A percentile compares a stretch with the other conserved stretches of the same genome.
These are phyloP conservation scores for Backusella mclennaniae DNA, from an alignment of 192 early-diverging fungal species.

Conservation along the genomic window DNA sequence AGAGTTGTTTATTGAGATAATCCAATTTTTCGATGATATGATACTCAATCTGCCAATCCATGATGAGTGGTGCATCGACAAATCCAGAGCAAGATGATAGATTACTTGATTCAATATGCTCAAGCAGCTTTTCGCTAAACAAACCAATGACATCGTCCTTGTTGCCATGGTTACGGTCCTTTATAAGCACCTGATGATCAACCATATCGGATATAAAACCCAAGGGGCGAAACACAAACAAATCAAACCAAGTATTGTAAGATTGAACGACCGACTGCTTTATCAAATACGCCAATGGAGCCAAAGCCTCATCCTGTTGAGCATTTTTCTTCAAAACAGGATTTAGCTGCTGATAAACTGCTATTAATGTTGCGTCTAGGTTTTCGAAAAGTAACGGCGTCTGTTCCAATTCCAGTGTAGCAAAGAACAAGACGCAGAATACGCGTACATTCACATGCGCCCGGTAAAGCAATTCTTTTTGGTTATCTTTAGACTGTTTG, in stretches of 20 bases:
- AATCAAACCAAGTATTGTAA: constrained; percentile 50
- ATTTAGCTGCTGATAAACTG: neutral
- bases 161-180: constrained; percentile 5
- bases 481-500: neutral
- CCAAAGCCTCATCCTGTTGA: neutral
- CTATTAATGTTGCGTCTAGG: neutral
- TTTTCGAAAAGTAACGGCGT: neutral
- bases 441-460: constrained; percentile 1
- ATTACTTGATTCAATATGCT: constrained; percentile 61
- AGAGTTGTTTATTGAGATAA: constrained; percentile 36
- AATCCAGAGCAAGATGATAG: constrained; percentile 58
- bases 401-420: neutral
- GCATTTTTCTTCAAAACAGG: neutral
- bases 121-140: constrained; percentile 52
- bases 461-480: neutral
- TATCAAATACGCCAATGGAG: constrained; percentile 24
- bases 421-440: neutral
- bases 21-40: constrained; percentile 58
- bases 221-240: constrained; percentile 43
- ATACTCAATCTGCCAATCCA: constrained; percentile 81
- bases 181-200: constrained; percentile 3
- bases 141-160: constrained; percentile 29
- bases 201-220: constrained; percentile 27
- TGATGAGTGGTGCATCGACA: constrained; percentile 72
- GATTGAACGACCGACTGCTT: constrained; percentile 52